Evolutionary conservation across 2,329 filamentous ascomycete species (phyloP).

Genomic region (Verticillium nubilum): DNA sequence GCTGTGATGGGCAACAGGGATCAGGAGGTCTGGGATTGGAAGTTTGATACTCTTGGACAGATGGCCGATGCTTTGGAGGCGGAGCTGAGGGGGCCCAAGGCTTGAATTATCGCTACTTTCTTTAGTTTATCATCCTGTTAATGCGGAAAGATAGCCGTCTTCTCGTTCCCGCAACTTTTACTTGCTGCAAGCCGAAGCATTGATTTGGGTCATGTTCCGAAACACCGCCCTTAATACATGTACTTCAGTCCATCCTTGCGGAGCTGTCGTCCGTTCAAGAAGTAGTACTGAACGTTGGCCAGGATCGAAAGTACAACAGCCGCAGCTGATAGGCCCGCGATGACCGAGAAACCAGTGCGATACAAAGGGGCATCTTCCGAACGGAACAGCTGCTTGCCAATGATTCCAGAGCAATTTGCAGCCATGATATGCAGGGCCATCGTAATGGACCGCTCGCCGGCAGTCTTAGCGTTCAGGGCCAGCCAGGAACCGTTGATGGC

Average conservation of each 20-base stretch:
- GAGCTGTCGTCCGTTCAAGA: constrained; percentile 2
- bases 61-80: constrained; percentile 54
- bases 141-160: no score
- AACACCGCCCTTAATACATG: background rate
- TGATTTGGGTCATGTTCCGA: no score
- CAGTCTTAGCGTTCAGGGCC: constrained; percentile 19
- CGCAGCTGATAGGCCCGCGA: constrained; percentile 13
- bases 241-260: background rate
- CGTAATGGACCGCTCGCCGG: constrained; percentile 23
- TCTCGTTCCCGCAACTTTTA: no score
- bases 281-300: constrained; percentile 10
- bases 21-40: constrained; percentile 42
- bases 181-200: no score
- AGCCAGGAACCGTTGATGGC: constrained; percentile 24
- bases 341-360: constrained; percentile 19
- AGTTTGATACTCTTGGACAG: constrained; percentile 50
- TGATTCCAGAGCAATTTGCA: constrained; percentile 22
- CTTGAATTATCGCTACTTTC: background rate
- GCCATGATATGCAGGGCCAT: constrained; percentile 27
- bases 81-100: constrained; percentile 9
- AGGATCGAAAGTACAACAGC: constrained; percentile 5
- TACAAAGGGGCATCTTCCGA: constrained; percentile 22
- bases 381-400: constrained; percentile 24
- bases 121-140: no score
- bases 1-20: constrained; percentile 36